Conservation (phyloP, 2,329 filamentous ascomycete genomes). For the Colletotrichum eremochloae region DNA sequence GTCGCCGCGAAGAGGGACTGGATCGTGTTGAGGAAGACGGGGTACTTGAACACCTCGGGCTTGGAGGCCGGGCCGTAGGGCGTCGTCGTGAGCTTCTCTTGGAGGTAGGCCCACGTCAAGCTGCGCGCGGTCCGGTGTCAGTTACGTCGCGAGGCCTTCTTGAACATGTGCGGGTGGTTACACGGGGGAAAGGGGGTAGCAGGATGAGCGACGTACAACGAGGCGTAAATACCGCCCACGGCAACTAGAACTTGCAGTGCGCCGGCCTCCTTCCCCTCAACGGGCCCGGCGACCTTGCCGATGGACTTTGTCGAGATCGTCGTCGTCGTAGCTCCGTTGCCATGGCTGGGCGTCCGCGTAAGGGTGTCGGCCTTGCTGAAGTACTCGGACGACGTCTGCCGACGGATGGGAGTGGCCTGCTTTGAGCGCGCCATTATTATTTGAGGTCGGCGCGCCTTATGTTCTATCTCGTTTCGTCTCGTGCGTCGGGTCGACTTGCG, state of each 20-base stretch:
- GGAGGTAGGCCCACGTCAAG: constrained; percentile 94
- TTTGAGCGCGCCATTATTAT: constrained; percentile 77
- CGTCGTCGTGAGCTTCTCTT: constrained; percentile 97
- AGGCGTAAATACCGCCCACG: constrained; percentile 95
- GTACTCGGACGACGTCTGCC: constrained; percentile 76
- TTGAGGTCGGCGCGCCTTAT: background rate
- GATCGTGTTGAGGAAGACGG: constrained; percentile 95
- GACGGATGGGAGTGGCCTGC: constrained; percentile 73
- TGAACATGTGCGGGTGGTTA: background rate
- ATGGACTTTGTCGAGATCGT: constrained; percentile 45
- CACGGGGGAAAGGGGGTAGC: too few species aligned
- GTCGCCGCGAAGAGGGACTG: constrained; percentile 90
- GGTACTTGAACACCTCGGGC: constrained; percentile 88
- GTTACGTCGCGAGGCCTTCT: constrained; percentile 8
- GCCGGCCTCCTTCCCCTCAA: constrained; percentile 65
- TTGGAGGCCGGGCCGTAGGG: constrained; percentile 76
- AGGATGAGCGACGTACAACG: constrained; percentile 77
- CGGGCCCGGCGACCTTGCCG: constrained; percentile 50
- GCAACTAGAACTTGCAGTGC: constrained; percentile 84
- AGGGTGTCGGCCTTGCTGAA: constrained; percentile 62
- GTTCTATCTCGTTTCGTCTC: background rate
- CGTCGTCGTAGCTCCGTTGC: constrained; percentile 36
- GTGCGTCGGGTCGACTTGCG: background rate
- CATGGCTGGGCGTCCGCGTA: constrained; percentile 52
- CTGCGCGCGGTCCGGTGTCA: constrained; percentile 57